phyloP scores from a whole-genome alignment of 371 early-diverging fungal species.

The Catenaria anguillulae region DNA sequence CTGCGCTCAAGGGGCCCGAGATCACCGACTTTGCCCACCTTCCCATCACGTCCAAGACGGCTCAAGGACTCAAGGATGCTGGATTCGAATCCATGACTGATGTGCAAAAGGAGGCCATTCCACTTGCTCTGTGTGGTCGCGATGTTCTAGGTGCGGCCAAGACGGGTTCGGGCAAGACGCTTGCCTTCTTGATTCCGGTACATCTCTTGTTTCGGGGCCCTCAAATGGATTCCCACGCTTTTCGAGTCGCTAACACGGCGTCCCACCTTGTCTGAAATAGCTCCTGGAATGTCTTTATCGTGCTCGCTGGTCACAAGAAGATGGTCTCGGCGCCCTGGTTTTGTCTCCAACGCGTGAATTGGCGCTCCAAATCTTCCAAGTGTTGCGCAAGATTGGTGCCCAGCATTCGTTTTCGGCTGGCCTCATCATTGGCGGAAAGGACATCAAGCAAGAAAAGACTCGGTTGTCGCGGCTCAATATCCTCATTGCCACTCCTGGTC shows the following conservation, averaged over 20 bases:
- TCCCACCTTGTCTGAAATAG: no score
- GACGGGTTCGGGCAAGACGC: constrained; percentile 99
- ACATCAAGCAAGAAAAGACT: constrained; percentile 75
- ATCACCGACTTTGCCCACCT: constrained; percentile 37
- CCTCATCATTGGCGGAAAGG: constrained; percentile 91
- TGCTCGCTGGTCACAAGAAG: constrained; percentile 61
- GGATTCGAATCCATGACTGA: constrained; percentile 90
- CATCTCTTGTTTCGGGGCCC: constrained; percentile 8
- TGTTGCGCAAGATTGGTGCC: constrained; percentile 71
- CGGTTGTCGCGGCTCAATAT: constrained; percentile 82
- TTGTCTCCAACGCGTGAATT: constrained; percentile 98
- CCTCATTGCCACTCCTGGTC: constrained; percentile 93
- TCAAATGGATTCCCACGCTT: not conserved
- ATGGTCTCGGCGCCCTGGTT: constrained; percentile 82
- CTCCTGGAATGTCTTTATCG: constrained; percentile 67
- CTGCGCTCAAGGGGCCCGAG: not conserved
- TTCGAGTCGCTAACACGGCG: no score
- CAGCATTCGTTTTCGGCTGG: constrained; percentile 84
- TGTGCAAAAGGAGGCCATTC: constrained; percentile 86
- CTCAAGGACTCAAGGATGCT: constrained; percentile 47
- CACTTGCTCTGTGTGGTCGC: constrained; percentile 64
- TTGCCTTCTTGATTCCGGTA: constrained; percentile 94
- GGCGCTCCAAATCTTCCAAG: constrained; percentile 92
- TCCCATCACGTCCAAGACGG: constrained; percentile 49
- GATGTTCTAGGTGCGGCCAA: constrained; percentile 97